Evolutionary conservation across 2,329 filamentous ascomycete species (phyloP).

Genomic region (Cryphonectria naterciae): DNA sequence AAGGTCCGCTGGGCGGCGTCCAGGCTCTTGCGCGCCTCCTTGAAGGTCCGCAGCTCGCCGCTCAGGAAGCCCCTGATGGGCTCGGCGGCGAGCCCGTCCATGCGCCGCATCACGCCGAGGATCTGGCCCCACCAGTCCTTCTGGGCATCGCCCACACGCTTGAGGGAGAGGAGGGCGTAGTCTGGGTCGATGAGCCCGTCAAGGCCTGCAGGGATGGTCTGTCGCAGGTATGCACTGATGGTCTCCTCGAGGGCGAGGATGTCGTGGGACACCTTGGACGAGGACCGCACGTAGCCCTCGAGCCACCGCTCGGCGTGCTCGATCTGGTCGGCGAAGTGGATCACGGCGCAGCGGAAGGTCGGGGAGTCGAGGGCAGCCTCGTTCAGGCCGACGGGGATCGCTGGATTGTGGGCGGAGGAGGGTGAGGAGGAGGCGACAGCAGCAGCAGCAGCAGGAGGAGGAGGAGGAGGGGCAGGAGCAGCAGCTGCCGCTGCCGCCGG

Average conservation of each 20-base stretch:
- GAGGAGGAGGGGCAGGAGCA: constrained; percentile 9
- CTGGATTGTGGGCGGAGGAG: constrained; percentile 35
- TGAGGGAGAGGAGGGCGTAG: constrained; percentile 87
- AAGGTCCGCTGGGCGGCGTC: constrained; percentile 83
- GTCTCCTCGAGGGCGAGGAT: constrained; percentile 77
- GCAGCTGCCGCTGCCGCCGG: constrained; percentile 14
- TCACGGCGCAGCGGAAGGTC: constrained; percentile 84
- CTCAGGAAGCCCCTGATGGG: constrained; percentile 79
- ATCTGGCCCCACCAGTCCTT: constrained; percentile 86
- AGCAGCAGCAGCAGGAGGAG: constrained; percentile 12
- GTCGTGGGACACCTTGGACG: constrained; percentile 61
- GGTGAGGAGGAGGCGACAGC: constrained; percentile 1
- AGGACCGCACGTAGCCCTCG: constrained; percentile 60
- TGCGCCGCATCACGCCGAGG: constrained; percentile 73
- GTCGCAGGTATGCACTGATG: constrained; percentile 75
- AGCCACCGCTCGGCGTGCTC: constrained; percentile 94
- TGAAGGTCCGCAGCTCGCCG: constrained; percentile 82
- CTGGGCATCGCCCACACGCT: constrained; percentile 81
- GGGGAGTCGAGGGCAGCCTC: constrained; percentile 97
- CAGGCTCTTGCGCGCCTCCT: constrained; percentile 76
- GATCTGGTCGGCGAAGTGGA: constrained; percentile 89
- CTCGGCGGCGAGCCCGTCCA: constrained; percentile 77
- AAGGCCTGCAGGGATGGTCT: constrained; percentile 72
- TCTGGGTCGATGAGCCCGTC: constrained; percentile 93
- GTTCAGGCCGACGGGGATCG: constrained; percentile 80